Evolutionary conservation across 208 protist species (phyloP).

Genomic region (Angomonas deanei): DNA sequence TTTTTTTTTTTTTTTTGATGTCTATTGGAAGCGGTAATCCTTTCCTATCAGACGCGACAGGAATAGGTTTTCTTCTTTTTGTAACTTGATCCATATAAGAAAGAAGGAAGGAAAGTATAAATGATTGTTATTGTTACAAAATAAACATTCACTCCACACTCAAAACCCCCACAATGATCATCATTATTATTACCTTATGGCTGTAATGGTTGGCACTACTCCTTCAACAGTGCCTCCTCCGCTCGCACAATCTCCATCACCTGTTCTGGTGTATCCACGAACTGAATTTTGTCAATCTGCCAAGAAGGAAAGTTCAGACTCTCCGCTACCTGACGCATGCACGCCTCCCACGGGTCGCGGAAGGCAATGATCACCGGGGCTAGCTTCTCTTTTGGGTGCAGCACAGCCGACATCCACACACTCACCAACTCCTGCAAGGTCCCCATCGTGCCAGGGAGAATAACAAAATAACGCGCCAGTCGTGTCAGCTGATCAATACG

Average conservation of each 20-base stretch:
- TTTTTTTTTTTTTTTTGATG: slow-evolving; percentile 1
- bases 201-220: background rate
- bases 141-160: too few relatives aligned
- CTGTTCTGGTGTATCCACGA: slow-evolving; percentile 58
- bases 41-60: too few relatives aligned
- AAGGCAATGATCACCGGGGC: slow-evolving; percentile 58
- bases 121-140: too few relatives aligned
- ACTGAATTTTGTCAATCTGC: slow-evolving; percentile 32
- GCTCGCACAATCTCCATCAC: slow-evolving; percentile 18
- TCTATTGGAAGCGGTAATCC: too few relatives aligned
- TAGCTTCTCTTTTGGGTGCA: slow-evolving; percentile 22
- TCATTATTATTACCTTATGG: too few relatives aligned
- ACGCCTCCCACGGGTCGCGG: slow-evolving; percentile 64
- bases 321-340: slow-evolving; percentile 28
- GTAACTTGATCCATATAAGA: too few relatives aligned
- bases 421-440: slow-evolving; percentile 61
- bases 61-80: too few relatives aligned
- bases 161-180: too few relatives aligned
- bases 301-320: slow-evolving; percentile 22
- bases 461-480: slow-evolving; percentile 51
- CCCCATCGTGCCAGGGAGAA: slow-evolving; percentile 55
- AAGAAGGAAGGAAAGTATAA: too few relatives aligned
- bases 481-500: slow-evolving; percentile 62
- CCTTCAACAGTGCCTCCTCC: background rate
- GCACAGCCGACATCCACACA: slow-evolving; percentile 45